phyloP scores from a whole-genome alignment of 163 green algal genomes.

The Coccomyxa subellipsoidea region DNA sequence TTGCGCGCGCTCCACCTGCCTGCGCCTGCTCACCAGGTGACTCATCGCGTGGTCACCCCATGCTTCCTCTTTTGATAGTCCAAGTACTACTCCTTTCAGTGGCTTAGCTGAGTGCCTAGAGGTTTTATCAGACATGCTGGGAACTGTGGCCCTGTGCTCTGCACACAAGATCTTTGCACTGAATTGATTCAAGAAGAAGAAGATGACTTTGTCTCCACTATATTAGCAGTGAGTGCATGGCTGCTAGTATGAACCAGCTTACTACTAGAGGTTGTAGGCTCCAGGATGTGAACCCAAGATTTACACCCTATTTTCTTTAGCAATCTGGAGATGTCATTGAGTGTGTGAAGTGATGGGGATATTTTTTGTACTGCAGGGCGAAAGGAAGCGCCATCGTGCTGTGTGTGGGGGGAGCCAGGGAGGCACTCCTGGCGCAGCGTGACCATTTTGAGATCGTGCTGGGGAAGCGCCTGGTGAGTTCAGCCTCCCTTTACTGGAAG shows the following conservation, averaged over 20 bases:
- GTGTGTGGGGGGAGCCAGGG: slow-evolving; percentile 39
- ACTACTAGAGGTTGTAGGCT: too few species aligned
- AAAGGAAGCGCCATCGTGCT: slow-evolving; percentile 38
- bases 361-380: slow-evolving; percentile 4
- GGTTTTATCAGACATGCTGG: too few species aligned
- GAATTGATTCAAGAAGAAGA: too few species aligned
- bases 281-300: too few species aligned
- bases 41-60: neutral
- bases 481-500: neutral
- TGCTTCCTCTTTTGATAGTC: neutral
- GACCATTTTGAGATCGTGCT: slow-evolving; percentile 41
- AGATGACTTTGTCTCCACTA: too few species aligned
- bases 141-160: neutral
- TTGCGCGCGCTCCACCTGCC: neutral
- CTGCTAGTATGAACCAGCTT: too few species aligned
- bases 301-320: neutral
- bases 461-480: neutral
- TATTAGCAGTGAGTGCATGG: too few species aligned
- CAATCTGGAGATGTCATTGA: neutral
- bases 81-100: neutral
- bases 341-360: neutral
- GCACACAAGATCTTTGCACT: neutral
- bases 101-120: too few species aligned
- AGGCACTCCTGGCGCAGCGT: slow-evolving; percentile 38
- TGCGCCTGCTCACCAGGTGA: neutral